Evolutionary conservation across 306 rosid species (phyloP).

Genomic region (Oemleria cerasiformis): DNA sequence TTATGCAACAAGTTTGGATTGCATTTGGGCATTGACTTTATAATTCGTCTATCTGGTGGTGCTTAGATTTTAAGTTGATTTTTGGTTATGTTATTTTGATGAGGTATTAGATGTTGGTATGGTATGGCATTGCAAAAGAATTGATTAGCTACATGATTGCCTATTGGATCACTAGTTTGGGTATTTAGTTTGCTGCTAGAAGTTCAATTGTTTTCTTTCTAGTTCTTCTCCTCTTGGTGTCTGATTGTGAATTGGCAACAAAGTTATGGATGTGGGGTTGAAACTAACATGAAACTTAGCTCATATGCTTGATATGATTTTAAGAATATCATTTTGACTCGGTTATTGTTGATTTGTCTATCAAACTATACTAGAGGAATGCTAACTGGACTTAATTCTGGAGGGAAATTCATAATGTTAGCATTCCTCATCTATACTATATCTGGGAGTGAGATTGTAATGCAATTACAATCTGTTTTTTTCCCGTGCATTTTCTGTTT

Average conservation of each 20-base stretch:
- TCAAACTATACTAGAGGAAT: too few species aligned
- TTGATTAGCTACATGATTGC: not conserved
- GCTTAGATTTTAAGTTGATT: not conserved
- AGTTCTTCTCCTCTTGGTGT: not conserved
- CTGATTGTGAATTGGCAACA: not conserved
- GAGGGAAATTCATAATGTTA: too few species aligned
- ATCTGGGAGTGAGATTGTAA: conserved; percentile 1
- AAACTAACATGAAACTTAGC: not conserved
- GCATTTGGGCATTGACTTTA: not conserved
- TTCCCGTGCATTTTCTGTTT: too few species aligned
- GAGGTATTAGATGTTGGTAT: not conserved
- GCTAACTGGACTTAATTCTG: too few species aligned
- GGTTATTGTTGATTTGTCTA: not conserved
- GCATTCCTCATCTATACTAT: too few species aligned
- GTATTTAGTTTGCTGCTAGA: not conserved
- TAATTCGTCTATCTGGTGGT: not conserved
- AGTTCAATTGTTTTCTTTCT: not conserved
- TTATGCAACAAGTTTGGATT: not conserved
- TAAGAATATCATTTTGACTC: not conserved
- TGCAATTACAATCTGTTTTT: not conserved
- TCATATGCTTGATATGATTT: not conserved
- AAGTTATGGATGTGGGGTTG: not conserved
- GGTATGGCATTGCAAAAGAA: not conserved
- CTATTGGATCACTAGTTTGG: not conserved
- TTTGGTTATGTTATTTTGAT: not conserved